Percentiles rank a stretch among this genome's conserved stretches.
phyloP scores from a whole-genome alignment of 108 stramenopile genomes.

The Hondaea fermentalgiana region DNA sequence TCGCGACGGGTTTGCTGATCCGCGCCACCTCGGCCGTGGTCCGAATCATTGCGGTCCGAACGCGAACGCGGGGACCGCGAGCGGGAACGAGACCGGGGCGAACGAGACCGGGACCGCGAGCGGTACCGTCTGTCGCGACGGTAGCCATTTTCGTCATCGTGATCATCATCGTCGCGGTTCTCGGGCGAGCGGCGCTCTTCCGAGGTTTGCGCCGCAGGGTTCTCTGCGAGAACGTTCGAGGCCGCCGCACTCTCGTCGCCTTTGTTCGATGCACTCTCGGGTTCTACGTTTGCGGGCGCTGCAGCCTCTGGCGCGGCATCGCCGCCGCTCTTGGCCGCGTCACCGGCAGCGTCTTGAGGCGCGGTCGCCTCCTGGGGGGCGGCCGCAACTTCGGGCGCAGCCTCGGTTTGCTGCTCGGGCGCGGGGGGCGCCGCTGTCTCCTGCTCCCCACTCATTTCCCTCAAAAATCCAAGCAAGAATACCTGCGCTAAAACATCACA shows the following conservation, averaged over 20 bases:
- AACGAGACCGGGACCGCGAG: neutral
- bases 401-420: neutral
- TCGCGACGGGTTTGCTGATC: neutral
- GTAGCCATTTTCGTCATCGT: neutral
- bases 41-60: neutral
- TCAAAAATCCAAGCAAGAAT: no score
- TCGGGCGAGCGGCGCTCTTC: neutral
- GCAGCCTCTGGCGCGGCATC: neutral
- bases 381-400: no score
- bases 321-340: neutral
- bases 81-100: neutral
- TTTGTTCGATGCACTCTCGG: no score
- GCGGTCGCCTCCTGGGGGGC: neutral
- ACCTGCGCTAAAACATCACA: no score
- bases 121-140: neutral
- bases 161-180: neutral
- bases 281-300: no score
- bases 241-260: no score
- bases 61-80: neutral
- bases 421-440: neutral
- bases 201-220: no score
- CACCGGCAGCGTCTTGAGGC: neutral
- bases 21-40: neutral
- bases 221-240: no score
- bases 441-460: neutral